Conservation (phyloP, 441 rosid species). For the Jatropha multifida region DNA sequence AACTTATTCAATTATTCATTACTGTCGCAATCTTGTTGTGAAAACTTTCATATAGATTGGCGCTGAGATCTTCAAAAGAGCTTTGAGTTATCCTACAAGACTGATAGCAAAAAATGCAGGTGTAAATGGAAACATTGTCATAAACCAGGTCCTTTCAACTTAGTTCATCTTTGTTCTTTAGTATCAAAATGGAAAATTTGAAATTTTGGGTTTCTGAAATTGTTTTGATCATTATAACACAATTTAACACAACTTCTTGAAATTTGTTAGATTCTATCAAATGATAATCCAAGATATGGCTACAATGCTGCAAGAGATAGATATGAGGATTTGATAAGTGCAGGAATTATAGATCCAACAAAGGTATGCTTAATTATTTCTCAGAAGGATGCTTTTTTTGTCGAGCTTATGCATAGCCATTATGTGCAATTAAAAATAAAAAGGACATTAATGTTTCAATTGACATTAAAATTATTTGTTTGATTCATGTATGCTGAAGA, state of each 20-base stretch:
- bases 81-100: constrained; percentile 68
- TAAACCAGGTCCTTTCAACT: constrained; percentile 55
- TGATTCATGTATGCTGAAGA: background rate
- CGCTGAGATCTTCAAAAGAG: constrained; percentile 81
- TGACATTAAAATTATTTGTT: background rate
- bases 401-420: background rate
- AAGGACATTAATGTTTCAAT: too few species aligned
- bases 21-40: constrained; percentile 1
- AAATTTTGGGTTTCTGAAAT: background rate
- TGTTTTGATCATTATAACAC: background rate
- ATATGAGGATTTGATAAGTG: constrained; percentile 70
- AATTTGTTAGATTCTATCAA: constrained; percentile 1
- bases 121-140: constrained; percentile 64
- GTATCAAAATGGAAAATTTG: background rate
- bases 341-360: constrained; percentile 85
- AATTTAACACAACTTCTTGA: background rate
- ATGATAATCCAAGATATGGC: constrained; percentile 42
- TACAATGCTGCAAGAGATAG: constrained; percentile 76
- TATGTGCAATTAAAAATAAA: too few species aligned
- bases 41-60: constrained; percentile 51
- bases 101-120: constrained; percentile 84
- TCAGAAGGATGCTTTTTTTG: background rate
- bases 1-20: constrained; percentile 1
- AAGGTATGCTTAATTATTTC: constrained; percentile 45
- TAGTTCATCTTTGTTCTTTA: constrained; percentile 8